Evolutionary conservation across 192 early-diverging fungal species (phyloP), one percentile per base, ranked within the genome.

Genomic region (Rhizoclosmatium sp.): DNA sequence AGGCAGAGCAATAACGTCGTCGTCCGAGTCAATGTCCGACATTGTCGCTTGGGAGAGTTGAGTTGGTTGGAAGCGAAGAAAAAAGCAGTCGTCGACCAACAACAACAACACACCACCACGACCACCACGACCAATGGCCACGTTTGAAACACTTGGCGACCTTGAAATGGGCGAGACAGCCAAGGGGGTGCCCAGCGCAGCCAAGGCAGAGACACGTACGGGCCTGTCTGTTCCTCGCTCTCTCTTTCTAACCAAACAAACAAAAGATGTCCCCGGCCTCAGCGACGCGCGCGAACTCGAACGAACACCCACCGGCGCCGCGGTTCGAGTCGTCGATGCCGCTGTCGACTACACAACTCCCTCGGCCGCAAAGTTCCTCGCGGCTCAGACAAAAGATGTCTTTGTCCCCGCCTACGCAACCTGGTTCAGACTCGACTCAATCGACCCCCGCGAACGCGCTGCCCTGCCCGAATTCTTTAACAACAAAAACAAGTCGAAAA

Each of bases 381-480:
- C 75, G 4, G 58, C 75, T 19, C 75, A 76, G 47, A 59, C 75
- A 4, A 41, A 47, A 4, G 86, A 89, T 49, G 82, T 89, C 49
- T 84, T 87, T 78, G 82, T 88, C 59, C 98, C 98, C 46, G 88
- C 91, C n/a, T 98, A 98, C 81, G 86, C 96, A 7, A 92, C 95
- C 0, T 99, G 98, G 98, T 99, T 98, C 80, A 87, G 91, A 67
- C 87, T 97, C 74, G 75, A 84, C 16, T 80, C 80, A 2, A 92
- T 99, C 62, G 91, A 98, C 78, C 92, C 94, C 59, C 94, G 95
- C 70, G 98, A 99, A 83, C 86, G 90, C 47, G 92, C 90, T 39
- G 93, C 94, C 3, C 85, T 99, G 47, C 97, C 96, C 51, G 98
- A 99, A 85, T 99, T 99, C 81, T 99, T 99, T 85, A 96, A 93